Base-by-base conservation (phyloP, 805 yeast genomes). In the Candida golubevii region DNA sequence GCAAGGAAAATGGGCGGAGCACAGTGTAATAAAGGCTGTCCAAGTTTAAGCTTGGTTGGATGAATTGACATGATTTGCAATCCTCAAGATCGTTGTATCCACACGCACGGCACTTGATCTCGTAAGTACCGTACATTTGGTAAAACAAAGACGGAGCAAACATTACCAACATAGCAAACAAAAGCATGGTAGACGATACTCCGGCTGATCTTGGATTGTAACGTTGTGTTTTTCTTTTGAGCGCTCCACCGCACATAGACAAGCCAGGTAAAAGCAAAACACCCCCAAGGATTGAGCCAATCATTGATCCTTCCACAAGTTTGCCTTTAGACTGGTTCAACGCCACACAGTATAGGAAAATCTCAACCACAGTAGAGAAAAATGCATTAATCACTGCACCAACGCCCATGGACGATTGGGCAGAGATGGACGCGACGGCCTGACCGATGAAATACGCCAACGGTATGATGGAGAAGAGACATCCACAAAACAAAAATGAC, bases 361-460 rank as follows among this genome's bases (percentile, higher is more conserved):
- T 85, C 62, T 93, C 99, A 7, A 93, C 98, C 39, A 93, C 77
- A 0, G 99, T 90, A 1, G 98, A 90, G 73, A 93, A 93, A 58
- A 93, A 91, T 0, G 99, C 99, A 63, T 93, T 93, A 56, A 93
- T 89, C 0, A 90, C 97, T 1, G 99, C 99, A 70, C 98, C 98
- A 47, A 93, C 82, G 27, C 98, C 97, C 99, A 93, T 93, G 0
- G 97, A 90, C 0, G 97, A 88, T 67, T 93, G 99, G 0, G 99
- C 98, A 7, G 96, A 86, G 47, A 93, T 93, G 2, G 98, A 90
- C 0, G 99, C 99, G n/a, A 93, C 99, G 6, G 98, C 98, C 65
- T 91, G 98, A 4, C 99, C 99, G 55, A 93, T 90, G 66, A 89
- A 93, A 61, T 93, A 91, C 0, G 99, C 98, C 53, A 93, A 71